Conservation (phyloP, 495 filamentous ascomycete genomes). For the Penicillium coprophilum region DNA sequence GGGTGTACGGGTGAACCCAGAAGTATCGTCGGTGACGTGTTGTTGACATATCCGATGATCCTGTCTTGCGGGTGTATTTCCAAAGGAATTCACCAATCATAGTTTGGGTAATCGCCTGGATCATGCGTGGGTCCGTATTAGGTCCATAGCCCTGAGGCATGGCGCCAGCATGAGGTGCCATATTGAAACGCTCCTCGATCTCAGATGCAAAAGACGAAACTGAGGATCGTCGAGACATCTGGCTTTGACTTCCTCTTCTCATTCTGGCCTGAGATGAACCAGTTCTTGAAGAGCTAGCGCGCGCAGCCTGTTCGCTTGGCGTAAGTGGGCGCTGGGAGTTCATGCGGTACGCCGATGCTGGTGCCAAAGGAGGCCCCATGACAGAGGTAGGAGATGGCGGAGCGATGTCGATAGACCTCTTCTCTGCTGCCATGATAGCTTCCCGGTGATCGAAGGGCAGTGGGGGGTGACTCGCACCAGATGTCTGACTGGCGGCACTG, state of each 20-base stretch:
- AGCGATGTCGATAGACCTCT: slow-evolving; percentile 50
- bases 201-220: slow-evolving; percentile 95
- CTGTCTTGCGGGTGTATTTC: slow-evolving; percentile 96
- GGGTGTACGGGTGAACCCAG: slow-evolving; percentile 98
- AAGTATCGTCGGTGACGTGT: slow-evolving; percentile 94
- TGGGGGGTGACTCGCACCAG: slow-evolving; percentile 60
- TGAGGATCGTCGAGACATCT: slow-evolving; percentile 72
- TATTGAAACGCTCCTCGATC: slow-evolving; percentile 85
- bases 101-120: slow-evolving; percentile 97
- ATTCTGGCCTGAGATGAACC: slow-evolving; percentile 44
- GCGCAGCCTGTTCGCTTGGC: slow-evolving; percentile 52
- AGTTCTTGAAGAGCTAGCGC: slow-evolving; percentile 56
- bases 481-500: slow-evolving; percentile 64
- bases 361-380: slow-evolving; percentile 86
- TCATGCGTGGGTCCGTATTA: slow-evolving; percentile 92
- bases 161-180: slow-evolving; percentile 55
- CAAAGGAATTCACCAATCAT: slow-evolving; percentile 99
- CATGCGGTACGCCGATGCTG: slow-evolving; percentile 72
- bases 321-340: slow-evolving; percentile 65
- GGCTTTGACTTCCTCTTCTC: slow-evolving; percentile 49
- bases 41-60: slow-evolving; percentile 78
- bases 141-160: slow-evolving; percentile 55
- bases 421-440: slow-evolving; percentile 75
- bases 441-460: slow-evolving; percentile 80
- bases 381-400: slow-evolving; percentile 43